Conservation (phyloP, 106 monocot genomes). For the Alisma plantagoaquatica region DNA sequence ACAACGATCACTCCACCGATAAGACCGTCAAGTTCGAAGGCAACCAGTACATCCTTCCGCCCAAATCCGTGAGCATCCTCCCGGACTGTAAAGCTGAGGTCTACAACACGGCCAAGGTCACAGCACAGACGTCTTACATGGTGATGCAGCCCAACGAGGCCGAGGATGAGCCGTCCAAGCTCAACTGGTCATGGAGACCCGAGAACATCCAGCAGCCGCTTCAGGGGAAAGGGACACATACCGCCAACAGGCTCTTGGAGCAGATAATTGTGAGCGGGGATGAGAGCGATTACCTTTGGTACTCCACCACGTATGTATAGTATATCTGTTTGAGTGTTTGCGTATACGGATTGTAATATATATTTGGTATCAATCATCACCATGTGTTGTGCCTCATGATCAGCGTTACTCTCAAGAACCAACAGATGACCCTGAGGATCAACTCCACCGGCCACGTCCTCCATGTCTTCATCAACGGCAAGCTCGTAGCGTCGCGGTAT, state of each 20-base stretch:
- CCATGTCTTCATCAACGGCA: constrained; percentile 52
- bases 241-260: constrained; percentile 29
- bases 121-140: constrained; percentile 43
- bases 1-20: constrained; percentile 16
- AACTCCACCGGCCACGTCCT: constrained; percentile 51
- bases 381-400: not conserved
- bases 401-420: not conserved
- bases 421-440: constrained; percentile 33
- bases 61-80: constrained; percentile 65
- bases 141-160: constrained; percentile 29
- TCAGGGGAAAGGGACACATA: constrained; percentile 14
- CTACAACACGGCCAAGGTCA: constrained; percentile 35
- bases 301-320: constrained; percentile 49
- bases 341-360: not conserved
- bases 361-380: not conserved
- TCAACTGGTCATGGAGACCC: constrained; percentile 52
- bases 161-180: constrained; percentile 8
- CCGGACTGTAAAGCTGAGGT: constrained; percentile 55
- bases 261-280: constrained; percentile 35
- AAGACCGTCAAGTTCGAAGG: constrained; percentile 28
- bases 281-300: constrained; percentile 77
- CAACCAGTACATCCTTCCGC: constrained; percentile 32
- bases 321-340: not conserved
- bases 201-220: constrained; percentile 19
- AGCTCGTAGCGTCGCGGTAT: constrained; percentile 37